A percentile compares a stretch with the other conserved stretches of the same genome.
Evolutionary conservation across 2,329 filamentous ascomycete genomes (phyloP).

Genomic region (Colletotrichum noveboracense): DNA sequence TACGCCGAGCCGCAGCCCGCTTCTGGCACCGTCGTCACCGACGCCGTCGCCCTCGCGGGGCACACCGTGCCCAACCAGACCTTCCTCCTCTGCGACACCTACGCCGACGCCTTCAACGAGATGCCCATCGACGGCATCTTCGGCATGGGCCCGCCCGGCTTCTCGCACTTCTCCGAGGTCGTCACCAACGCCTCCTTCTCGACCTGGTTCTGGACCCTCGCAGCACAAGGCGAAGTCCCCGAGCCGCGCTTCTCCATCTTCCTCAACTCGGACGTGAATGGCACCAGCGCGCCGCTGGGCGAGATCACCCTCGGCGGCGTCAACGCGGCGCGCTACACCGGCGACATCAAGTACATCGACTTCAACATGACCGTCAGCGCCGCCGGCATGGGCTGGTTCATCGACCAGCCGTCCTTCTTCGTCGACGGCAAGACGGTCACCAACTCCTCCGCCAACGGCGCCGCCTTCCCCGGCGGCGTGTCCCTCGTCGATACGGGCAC

Average conservation of each 20-base stretch:
- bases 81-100: conserved; percentile 35
- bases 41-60: conserved; percentile 31
- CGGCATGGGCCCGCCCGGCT: conserved; percentile 28
- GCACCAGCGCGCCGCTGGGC: conserved; percentile 18
- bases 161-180: conserved; percentile 13
- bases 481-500: conserved; percentile 37
- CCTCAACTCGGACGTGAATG: conserved; percentile 23
- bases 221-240: conserved; percentile 27
- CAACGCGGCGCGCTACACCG: conserved; percentile 32
- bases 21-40: conserved; percentile 30
- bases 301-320: conserved; percentile 38
- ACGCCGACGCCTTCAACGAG: conserved; percentile 26
- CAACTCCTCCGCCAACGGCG: conserved; percentile 16
- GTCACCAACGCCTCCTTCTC: neutral
- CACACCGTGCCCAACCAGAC: conserved; percentile 27
- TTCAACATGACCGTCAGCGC: conserved; percentile 26
- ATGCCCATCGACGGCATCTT: conserved; percentile 37
- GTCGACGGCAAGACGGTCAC: conserved; percentile 25
- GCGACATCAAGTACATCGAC: conserved; percentile 28
- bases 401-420: conserved; percentile 30
- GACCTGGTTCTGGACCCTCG: conserved; percentile 34
- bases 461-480: neutral
- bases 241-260: conserved; percentile 33
- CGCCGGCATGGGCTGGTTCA: conserved; percentile 26
- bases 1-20: conserved; percentile 25